Evolutionary conservation across 805 yeast genomes (phyloP).

Genomic region (Myxozyma nipponensis): DNA sequence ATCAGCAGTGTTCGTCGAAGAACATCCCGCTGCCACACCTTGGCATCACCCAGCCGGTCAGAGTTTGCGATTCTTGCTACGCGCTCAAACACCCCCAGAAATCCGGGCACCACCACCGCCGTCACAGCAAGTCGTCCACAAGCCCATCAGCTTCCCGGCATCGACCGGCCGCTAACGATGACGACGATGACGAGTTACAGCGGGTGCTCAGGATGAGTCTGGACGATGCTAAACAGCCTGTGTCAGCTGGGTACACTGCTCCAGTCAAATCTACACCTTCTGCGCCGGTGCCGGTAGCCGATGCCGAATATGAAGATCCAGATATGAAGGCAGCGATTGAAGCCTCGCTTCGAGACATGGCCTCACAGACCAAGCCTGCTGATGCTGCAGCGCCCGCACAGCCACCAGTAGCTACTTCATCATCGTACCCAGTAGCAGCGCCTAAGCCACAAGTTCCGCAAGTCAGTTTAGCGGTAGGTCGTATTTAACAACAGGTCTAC

Average conservation of each 20-base stretch:
- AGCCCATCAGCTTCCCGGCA: conserved; percentile 1
- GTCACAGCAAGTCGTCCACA: conserved; percentile 7
- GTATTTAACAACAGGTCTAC: too few species aligned
- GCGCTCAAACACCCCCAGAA: conserved; percentile 46
- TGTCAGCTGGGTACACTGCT: conserved; percentile 18
- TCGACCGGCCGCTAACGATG: conserved; percentile 37
- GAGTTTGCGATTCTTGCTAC: conserved; percentile 90
- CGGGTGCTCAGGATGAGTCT: conserved; percentile 77
- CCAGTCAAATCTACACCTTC: conserved; percentile 31
- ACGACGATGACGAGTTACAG: conserved; percentile 69
- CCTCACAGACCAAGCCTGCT: conserved; percentile 37
- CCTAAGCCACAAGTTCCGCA: background rate
- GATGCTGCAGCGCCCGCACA: conserved; percentile 7
- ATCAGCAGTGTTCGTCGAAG: conserved; percentile 80
- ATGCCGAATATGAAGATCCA: conserved; percentile 61
- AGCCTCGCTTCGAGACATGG: conserved; percentile 77
- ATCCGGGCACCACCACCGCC: conserved; percentile 35
- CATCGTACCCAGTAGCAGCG: background rate
- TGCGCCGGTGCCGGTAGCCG: conserved; percentile 1
- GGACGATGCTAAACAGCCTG: conserved; percentile 44
- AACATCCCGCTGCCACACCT: conserved; percentile 67
- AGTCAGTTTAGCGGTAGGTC: background rate
- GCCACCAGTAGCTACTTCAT: background rate
- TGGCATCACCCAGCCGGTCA: conserved; percentile 83
- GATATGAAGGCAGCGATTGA: conserved; percentile 93